Conservation (phyloP, 225 moss, liverwort and hornwort genomes). For the Pleurozium schreberi region DNA sequence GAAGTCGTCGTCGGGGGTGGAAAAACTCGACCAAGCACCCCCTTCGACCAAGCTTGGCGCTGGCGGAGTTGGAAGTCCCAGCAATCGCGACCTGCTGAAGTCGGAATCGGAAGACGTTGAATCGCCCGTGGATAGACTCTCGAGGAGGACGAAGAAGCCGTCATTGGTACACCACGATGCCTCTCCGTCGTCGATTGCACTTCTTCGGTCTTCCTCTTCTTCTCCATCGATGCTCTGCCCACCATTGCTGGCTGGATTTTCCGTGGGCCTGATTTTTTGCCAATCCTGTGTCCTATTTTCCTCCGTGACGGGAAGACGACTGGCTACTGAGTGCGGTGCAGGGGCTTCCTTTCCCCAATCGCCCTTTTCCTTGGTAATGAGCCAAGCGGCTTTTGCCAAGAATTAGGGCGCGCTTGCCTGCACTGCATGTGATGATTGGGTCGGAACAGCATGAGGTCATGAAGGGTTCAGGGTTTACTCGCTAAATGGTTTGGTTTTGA, state of each 20-base stretch:
- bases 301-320: not conserved
- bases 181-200: not conserved
- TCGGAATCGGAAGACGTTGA: constrained; percentile 46
- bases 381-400: not conserved
- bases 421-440: not conserved
- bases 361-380: not conserved
- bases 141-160: constrained; percentile 54
- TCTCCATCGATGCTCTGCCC: not conserved
- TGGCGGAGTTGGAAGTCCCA: constrained; percentile 33
- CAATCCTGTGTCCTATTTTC: not conserved
- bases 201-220: not conserved
- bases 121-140: constrained; percentile 37
- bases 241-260: not conserved
- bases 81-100: constrained; percentile 50
- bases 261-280: no score
- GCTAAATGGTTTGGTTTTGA: not conserved
- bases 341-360: not conserved
- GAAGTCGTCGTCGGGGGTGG: constrained; percentile 36
- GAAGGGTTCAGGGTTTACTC: constrained; percentile 13
- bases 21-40: constrained; percentile 17
- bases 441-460: not conserved
- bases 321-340: not conserved
- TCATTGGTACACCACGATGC: constrained; percentile 15
- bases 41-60: constrained; percentile 24
- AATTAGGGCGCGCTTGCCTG: not conserved